Conservation (phyloP, 2,329 filamentous ascomycete species). For the Leptographium flavum region DNA sequence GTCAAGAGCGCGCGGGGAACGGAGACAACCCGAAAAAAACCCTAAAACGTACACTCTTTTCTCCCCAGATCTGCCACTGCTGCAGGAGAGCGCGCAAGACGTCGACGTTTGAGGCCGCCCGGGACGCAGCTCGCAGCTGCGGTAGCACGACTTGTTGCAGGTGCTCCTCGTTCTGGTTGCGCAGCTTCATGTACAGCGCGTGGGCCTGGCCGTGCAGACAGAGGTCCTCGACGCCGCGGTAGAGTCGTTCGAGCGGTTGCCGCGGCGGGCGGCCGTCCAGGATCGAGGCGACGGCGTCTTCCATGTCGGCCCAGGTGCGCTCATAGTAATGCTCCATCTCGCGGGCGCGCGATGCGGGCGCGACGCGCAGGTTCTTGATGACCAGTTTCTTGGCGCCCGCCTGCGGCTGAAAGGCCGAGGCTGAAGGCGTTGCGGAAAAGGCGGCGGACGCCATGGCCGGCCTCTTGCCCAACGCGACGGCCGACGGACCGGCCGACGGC, state of each 20-base stretch:
- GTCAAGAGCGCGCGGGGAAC: too few species aligned
- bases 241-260: constrained; percentile 78
- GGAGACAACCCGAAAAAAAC: too few species aligned
- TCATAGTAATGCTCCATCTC: constrained; percentile 67
- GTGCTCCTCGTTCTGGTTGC: constrained; percentile 51
- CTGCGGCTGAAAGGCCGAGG: constrained; percentile 50
- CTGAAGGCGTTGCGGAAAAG: not conserved
- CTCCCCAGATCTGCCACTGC: constrained; percentile 66
- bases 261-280: constrained; percentile 50
- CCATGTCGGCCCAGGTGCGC: constrained; percentile 59
- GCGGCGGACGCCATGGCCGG: too few species aligned
- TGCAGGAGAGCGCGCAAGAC: constrained; percentile 41
- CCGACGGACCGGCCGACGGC: not conserved
- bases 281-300: constrained; percentile 57
- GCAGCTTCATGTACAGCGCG: constrained; percentile 52
- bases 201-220: constrained; percentile 65
- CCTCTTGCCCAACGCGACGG: not conserved
- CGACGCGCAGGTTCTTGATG: constrained; percentile 76
- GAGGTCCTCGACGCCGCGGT: constrained; percentile 80
- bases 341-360: constrained; percentile 27
- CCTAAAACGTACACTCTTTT: constrained; percentile 49
- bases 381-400: constrained; percentile 70
- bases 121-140: constrained; percentile 33
- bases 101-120: constrained; percentile 42
- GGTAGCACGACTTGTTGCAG: constrained; percentile 47